Conservation (phyloP, 495 filamentous ascomycete genomes). For the Evansstolkia leycettana region DNA sequence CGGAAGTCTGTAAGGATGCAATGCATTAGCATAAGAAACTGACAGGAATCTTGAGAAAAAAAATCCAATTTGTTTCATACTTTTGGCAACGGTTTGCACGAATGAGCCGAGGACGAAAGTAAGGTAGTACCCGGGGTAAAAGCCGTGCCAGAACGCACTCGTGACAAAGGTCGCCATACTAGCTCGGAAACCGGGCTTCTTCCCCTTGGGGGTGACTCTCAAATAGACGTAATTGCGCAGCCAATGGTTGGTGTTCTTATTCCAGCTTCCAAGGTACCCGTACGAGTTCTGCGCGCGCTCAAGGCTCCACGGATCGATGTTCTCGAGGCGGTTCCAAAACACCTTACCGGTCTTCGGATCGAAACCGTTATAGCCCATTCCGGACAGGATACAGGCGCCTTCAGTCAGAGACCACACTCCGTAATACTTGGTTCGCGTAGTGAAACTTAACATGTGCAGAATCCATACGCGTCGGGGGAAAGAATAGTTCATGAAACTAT, state of each 20-base stretch:
- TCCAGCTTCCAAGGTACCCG: conserved; percentile 84
- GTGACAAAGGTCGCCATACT: conserved; percentile 90
- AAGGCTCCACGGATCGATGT: conserved; percentile 70
- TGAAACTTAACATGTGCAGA: conserved; percentile 71
- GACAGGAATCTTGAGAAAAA: conserved; percentile 1
- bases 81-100: conserved; percentile 86
- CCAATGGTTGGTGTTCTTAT: conserved; percentile 98
- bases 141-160: conserved; percentile 94
- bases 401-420: conserved; percentile 90
- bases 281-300: conserved; percentile 86
- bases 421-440: conserved; percentile 82
- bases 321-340: conserved; percentile 79
- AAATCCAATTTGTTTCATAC: conserved; percentile 34
- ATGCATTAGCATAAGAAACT: conserved; percentile 5
- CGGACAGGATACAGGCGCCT: conserved; percentile 86
- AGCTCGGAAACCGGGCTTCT: conserved; percentile 92
- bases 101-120: conserved; percentile 81
- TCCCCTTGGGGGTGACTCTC: conserved; percentile 86
- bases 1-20: conserved; percentile 57
- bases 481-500: conserved; percentile 49
- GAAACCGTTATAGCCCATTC: conserved; percentile 88
- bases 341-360: conserved; percentile 71
- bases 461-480: conserved; percentile 62
- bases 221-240: conserved; percentile 92
- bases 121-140: conserved; percentile 93